Conservation (phyloP, 164 flowering plant genomes). For the Warburgia ugandensis region DNA sequence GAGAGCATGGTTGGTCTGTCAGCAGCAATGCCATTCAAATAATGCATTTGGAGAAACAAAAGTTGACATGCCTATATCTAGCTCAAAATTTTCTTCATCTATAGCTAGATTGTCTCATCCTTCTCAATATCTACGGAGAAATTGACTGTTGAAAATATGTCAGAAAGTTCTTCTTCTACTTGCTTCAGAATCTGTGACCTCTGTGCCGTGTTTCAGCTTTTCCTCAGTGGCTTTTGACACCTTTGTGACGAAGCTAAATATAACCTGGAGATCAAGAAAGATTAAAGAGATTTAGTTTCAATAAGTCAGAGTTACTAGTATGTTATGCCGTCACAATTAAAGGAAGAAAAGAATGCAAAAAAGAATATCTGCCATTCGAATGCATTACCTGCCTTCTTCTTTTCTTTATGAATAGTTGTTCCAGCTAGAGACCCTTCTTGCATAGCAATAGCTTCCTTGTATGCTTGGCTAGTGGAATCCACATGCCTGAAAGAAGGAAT, state of each 20-base stretch:
- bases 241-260: conserved; percentile 56
- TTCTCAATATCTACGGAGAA: conserved; percentile 34
- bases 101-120: conserved; percentile 13
- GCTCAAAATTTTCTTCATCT: conserved; percentile 39
- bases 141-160: conserved; percentile 50
- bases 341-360: too few relatives aligned
- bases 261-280: conserved; percentile 33
- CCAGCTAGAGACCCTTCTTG: conserved; percentile 26
- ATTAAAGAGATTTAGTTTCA: not conserved
- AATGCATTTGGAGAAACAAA: not conserved
- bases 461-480: conserved; percentile 45
- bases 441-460: conserved; percentile 27
- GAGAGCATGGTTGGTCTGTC: not conserved
- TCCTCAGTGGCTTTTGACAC: conserved; percentile 47
- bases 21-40: not conserved
- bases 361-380: too few relatives aligned
- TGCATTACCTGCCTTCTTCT: conserved; percentile 63
- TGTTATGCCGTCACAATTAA: not conserved
- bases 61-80: conserved; percentile 54
- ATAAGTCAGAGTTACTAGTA: not conserved
- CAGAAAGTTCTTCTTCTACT: conserved; percentile 47
- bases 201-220: conserved; percentile 34
- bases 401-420: conserved; percentile 45
- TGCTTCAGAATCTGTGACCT: conserved; percentile 34
- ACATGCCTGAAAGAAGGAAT: conserved; percentile 31